Conservation (phyloP, 2,329 filamentous ascomycete species). For the Magnaporthiopsis poae region DNA sequence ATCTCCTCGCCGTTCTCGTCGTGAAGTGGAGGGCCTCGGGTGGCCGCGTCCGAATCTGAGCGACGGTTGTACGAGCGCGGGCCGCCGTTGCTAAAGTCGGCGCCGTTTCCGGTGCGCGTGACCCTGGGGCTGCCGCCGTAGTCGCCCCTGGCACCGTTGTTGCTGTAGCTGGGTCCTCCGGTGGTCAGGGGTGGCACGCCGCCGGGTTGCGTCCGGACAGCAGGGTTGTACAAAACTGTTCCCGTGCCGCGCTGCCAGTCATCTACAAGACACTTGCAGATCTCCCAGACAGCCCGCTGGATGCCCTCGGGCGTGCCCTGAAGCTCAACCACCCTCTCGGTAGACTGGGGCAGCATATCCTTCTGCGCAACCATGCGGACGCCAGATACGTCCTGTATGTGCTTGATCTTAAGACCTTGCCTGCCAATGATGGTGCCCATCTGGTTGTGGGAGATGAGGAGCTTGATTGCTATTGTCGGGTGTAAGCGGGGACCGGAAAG, state of each 20-base stretch:
- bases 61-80: conserved; percentile 64
- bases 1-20: conserved; percentile 96
- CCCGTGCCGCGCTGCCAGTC: conserved; percentile 96
- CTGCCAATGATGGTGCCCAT: conserved; percentile 99
- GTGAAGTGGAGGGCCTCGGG: conserved; percentile 73
- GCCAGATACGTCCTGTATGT: conserved; percentile 92
- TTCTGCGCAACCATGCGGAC: conserved; percentile 99
- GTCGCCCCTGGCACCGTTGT: conserved; percentile 40
- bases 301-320: conserved; percentile 92
- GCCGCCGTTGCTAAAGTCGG: conserved; percentile 84
- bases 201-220: conserved; percentile 70
- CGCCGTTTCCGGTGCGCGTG: conserved; percentile 93
- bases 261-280: conserved; percentile 94
- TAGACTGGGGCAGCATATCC: conserved; percentile 98
- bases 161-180: conserved; percentile 18
- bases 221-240: conserved; percentile 94
- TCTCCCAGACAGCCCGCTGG: conserved; percentile 94
- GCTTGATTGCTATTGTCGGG: conserved; percentile 65
- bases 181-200: conserved; percentile 28
- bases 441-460: conserved; percentile 98
- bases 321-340: conserved; percentile 93
- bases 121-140: conserved; percentile 50
- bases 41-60: conserved; percentile 71
- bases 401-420: conserved; percentile 96
- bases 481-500: not conserved